These are phyloP conservation scores for Lachancea meyersii DNA, from an alignment of 805 yeast genomes.

Conservation along the genomic window DNA sequence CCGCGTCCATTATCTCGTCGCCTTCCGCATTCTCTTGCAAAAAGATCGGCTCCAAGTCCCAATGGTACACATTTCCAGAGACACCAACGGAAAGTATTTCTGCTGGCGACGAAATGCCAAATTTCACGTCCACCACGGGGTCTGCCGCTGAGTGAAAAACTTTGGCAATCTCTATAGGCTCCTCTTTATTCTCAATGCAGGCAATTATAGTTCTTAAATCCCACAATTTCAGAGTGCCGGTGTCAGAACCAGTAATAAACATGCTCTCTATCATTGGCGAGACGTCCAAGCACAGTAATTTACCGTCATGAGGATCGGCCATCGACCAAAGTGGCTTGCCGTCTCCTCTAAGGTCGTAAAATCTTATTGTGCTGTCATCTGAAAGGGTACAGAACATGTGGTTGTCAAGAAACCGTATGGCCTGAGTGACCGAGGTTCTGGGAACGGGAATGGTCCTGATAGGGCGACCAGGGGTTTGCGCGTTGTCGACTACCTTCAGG, in stretches of 20 bases:
- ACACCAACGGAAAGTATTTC: conserved; percentile 30
- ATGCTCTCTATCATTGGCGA: conserved; percentile 26
- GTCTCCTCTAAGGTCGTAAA: conserved; percentile 30
- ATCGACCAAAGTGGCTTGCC: conserved; percentile 23
- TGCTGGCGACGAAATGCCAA: conserved; percentile 27
- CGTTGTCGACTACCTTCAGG: conserved; percentile 28
- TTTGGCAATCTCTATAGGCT: conserved; percentile 20
- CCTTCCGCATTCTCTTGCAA: conserved; percentile 40
- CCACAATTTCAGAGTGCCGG: conserved; percentile 32
- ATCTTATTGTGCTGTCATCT: conserved; percentile 29
- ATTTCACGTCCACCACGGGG: conserved; percentile 29
- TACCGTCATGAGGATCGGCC: conserved; percentile 27
- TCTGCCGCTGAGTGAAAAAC: conserved; percentile 31
- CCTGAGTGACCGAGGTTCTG: conserved; percentile 28
- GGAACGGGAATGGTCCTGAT: conserved; percentile 27
- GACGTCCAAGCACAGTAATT: conserved; percentile 24
- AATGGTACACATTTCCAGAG: conserved; percentile 31
- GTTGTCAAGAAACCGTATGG: conserved; percentile 30
- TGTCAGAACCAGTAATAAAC: conserved; percentile 30
- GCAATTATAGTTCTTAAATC: conserved; percentile 29
- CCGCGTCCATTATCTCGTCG: conserved; percentile 41
- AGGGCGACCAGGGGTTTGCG: conserved; percentile 28
- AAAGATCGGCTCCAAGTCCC: conserved; percentile 34
- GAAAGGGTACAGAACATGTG: conserved; percentile 30
- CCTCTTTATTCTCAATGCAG: conserved; percentile 22